A percentile compares a stretch with the other conserved stretches of the same genome.
Conservation (phyloP, 768 basidiomycete species). For the Tricholoma saponaceum region DNA sequence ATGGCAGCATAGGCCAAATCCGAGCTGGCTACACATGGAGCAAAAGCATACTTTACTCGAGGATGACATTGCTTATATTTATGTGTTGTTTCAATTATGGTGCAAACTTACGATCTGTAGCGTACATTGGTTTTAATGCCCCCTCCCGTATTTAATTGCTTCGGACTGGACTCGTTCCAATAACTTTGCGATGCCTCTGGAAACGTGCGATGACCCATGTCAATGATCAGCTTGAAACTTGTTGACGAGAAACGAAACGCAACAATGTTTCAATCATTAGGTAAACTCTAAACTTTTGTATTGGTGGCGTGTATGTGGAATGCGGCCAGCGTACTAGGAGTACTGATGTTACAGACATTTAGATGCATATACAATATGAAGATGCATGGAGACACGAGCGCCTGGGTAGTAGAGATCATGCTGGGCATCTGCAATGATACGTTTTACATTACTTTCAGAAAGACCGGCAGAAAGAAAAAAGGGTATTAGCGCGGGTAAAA, state of each 20-base stretch:
- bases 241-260: no score
- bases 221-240: no score
- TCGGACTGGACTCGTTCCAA: no score
- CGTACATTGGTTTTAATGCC: not conserved
- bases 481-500: slow-evolving; percentile 60
- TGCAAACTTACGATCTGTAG: not conserved
- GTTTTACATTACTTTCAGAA: slow-evolving; percentile 48
- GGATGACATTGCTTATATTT: slow-evolving; percentile 41
- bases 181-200: no score
- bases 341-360: slow-evolving; percentile 17
- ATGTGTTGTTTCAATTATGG: not conserved
- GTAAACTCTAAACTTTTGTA: no score
- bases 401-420: slow-evolving; percentile 61
- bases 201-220: no score
- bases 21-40: slow-evolving; percentile 80
- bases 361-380: slow-evolving; percentile 59
- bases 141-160: no score
- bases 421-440: slow-evolving; percentile 59
- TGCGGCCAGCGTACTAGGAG: no score
- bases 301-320: no score
- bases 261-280: no score
- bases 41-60: slow-evolving; percentile 84
- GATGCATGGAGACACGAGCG: slow-evolving; percentile 42
- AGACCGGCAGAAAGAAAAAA: slow-evolving; percentile 52
- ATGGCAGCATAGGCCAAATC: slow-evolving; percentile 60